Percentiles rank a stretch among this genome's conserved stretches.
Conservation (phyloP, 257 asterid genomes). For the Agastache rugosa region DNA sequence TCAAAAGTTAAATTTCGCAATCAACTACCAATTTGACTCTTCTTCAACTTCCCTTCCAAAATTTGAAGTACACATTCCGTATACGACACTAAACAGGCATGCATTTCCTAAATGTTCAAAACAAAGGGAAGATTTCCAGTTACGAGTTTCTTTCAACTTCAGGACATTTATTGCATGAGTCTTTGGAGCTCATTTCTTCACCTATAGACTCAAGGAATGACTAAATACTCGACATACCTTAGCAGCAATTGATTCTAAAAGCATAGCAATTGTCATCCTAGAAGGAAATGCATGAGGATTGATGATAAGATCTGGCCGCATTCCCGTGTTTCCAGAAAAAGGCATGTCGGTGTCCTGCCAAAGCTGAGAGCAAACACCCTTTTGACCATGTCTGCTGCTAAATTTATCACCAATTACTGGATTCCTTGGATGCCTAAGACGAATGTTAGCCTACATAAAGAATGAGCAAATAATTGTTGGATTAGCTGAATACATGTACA, state of each 20-base stretch:
- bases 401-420: constrained; percentile 96
- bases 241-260: constrained; percentile 94
- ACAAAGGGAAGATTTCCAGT: too few relatives aligned
- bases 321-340: constrained; percentile 84
- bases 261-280: constrained; percentile 98
- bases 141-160: not conserved
- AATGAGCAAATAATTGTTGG: constrained; percentile 22
- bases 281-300: constrained; percentile 99
- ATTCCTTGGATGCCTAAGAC: constrained; percentile 82
- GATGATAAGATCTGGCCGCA: constrained; percentile 97
- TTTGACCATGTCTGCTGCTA: constrained; percentile 99
- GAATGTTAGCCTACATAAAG: constrained; percentile 78
- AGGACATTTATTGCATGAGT: too few relatives aligned
- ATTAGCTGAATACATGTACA: not conserved
- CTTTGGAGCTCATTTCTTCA: too few relatives aligned
- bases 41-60: not conserved
- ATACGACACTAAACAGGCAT: not conserved
- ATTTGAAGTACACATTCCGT: not conserved
- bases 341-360: constrained; percentile 98
- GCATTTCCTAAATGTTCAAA: not conserved
- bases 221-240: constrained; percentile 60
- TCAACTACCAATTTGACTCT: not conserved
- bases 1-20: too few relatives aligned
- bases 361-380: constrained; percentile 99
- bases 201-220: too few relatives aligned